Evolutionary conservation across 1,284 basidiomycete species (phyloP), one percentile per base, ranked within the genome.

Genomic region (Boletellus deceptivus): DNA sequence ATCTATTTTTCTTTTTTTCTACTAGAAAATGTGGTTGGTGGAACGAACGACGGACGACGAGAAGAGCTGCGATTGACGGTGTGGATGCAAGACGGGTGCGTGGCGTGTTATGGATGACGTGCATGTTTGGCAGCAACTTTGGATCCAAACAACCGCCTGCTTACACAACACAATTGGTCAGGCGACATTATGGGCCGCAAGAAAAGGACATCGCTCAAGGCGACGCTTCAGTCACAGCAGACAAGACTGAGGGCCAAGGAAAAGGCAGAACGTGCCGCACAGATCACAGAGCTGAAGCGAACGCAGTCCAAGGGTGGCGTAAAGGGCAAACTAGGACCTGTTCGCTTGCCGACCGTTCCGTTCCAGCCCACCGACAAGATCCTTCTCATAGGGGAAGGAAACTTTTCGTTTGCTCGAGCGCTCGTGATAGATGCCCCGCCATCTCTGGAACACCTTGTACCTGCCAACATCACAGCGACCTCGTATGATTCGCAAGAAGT

Each of bases 361-460:
- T 93, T 95, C 70, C 71, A 68, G 4, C 61, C 77, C 0, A 84
- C 83, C 25, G 92, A 98, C 66, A 84, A 75, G 38, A 87, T 98
- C 42, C 78, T 98, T 14, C 79, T 98, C 34, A 75, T 98, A 44
- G 95, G 96, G n/a, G 95, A 98, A 73, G 92, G 91, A 24, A 94
- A 98, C 69, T 98, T 99, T 62, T 96, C 93, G 1, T 99, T 94
- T 63, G 78, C 94, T 1, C 82, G 81, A 20, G 85, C 93, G 8
- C 76, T 98, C 7, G 70, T 91, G 14, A 67, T 70, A 49, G 73
- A 76, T 59, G 77, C 80, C 9, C 81, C 84, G 5, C 33, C 68
- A 18, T 61, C 69, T 3, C 62, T 88, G 41, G 73, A 74, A 35
- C 72, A 76, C 53, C 73, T 93, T 18, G 81, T 86, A 0, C 75